A percentile compares a stretch with the other conserved stretches of the same genome.
Conservation (phyloP, 345 rosid species). For the Firmiana major region DNA sequence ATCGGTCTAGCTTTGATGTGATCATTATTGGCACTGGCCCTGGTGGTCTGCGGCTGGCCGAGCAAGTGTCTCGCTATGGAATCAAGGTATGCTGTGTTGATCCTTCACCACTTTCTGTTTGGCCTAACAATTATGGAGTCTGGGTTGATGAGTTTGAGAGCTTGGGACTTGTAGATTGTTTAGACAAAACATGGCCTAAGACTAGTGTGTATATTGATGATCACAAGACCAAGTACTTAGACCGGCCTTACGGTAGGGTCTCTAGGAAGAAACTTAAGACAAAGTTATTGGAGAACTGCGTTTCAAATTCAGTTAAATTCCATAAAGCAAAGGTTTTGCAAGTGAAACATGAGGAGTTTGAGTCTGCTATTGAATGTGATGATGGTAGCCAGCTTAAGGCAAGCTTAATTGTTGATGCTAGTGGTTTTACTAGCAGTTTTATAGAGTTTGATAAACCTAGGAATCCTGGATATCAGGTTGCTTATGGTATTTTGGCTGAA, state of each 20-base stretch:
- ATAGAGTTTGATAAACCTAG: constrained; percentile 43
- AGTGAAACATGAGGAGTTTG: too few species aligned
- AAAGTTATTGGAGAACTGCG: constrained; percentile 45
- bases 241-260: constrained; percentile 62
- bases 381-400: constrained; percentile 51
- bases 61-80: constrained; percentile 18
- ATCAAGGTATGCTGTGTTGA: constrained; percentile 63
- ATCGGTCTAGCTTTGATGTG: constrained; percentile 40
- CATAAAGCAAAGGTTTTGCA: constrained; percentile 58
- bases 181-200: constrained; percentile 57
- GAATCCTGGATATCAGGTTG: constrained; percentile 62
- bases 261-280: constrained; percentile 44
- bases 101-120: constrained; percentile 56
- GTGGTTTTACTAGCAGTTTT: constrained; percentile 47
- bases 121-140: constrained; percentile 65
- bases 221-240: constrained; percentile 41
- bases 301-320: constrained; percentile 44
- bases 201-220: constrained; percentile 43
- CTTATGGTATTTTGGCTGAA: constrained; percentile 61
- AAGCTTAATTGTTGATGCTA: constrained; percentile 51
- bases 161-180: constrained; percentile 47
- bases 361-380: too few species aligned
- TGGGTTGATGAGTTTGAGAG: constrained; percentile 72
- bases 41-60: constrained; percentile 53
- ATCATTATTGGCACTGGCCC: constrained; percentile 65